Conservation (phyloP, 352 stramenopile species). For the Phytophthora ramorum region DNA sequence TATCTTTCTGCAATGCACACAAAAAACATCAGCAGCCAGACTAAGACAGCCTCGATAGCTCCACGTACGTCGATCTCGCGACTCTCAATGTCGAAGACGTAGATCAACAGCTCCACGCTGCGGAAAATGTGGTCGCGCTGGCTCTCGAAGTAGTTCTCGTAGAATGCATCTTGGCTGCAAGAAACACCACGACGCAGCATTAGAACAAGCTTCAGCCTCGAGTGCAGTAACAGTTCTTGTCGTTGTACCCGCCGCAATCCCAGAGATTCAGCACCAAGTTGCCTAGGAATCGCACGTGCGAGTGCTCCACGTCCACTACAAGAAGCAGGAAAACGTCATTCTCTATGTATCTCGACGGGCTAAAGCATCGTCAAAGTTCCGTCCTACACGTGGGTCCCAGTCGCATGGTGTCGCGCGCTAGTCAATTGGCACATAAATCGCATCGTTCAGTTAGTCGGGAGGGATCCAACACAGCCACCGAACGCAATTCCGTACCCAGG, state of each 20-base stretch:
- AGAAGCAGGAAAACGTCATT: slow-evolving; percentile 14
- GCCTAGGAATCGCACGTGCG: slow-evolving; percentile 95
- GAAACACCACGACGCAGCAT: slow-evolving; percentile 5
- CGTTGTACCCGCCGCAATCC: slow-evolving; percentile 96
- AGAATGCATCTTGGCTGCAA: slow-evolving; percentile 97
- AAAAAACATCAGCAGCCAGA: slow-evolving; percentile 8
- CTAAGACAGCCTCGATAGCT: slow-evolving; percentile 4
- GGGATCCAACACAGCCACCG: not conserved
- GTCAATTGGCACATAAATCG: not conserved
- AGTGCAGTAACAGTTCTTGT: slow-evolving; percentile 3
- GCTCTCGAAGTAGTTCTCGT: slow-evolving; percentile 99
- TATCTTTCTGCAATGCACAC: slow-evolving; percentile 91
- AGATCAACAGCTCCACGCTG: slow-evolving; percentile 98
- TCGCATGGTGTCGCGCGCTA: slow-evolving; percentile 97
- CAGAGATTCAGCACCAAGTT: slow-evolving; percentile 99
- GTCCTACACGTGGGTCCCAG: slow-evolving; percentile 93
- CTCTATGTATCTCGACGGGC: not conserved
- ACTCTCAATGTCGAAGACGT: slow-evolving; percentile 99
- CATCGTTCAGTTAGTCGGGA: not conserved
- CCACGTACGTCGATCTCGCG: slow-evolving; percentile 72
- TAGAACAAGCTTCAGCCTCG: not conserved
- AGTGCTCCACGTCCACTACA: slow-evolving; percentile 93
- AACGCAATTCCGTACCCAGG: slow-evolving; percentile 66
- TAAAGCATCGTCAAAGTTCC: not conserved
- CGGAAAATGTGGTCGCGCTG: slow-evolving; percentile 99